Conservation (phyloP, 2,329 filamentous ascomycete genomes). For the Alternaria gansuensis region DNA sequence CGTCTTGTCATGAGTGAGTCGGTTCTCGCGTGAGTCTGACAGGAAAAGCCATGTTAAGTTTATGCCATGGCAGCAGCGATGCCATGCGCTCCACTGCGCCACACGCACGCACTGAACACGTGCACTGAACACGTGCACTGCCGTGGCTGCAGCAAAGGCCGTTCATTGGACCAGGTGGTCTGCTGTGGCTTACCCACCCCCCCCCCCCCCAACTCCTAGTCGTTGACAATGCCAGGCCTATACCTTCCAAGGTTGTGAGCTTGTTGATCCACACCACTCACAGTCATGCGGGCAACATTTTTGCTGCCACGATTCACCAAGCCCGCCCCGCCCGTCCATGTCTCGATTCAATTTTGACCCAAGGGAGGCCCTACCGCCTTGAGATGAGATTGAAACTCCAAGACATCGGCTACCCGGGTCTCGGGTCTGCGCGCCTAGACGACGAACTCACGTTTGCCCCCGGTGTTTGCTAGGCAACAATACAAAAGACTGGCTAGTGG, state of each 20-base stretch:
- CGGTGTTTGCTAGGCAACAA: constrained; percentile 12
- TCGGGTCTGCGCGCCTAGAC: constrained; percentile 4
- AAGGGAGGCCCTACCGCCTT: constrained; percentile 11
- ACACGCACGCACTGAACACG: not conserved
- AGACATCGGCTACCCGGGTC: constrained; percentile 12
- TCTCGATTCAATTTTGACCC: not conserved
- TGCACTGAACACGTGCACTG: constrained; percentile 3
- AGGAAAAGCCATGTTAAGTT: not conserved
- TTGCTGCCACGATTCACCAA: constrained; percentile 7
- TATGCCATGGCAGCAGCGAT: not conserved
- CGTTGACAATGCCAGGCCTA: not conserved
- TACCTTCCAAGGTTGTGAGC: not conserved
- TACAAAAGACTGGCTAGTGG: constrained; percentile 5
- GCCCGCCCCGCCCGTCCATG: constrained; percentile 3
- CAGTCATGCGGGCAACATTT: not conserved
- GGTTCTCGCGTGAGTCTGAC: constrained; percentile 2
- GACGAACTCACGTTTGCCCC: constrained; percentile 11
- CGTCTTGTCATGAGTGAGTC: constrained; percentile 9
- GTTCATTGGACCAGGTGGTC: not conserved
- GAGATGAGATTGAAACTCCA: constrained; percentile 10
- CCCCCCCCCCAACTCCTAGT: not conserved
- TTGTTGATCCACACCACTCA: not conserved
- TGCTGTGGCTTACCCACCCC: not conserved
- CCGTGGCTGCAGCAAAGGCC: constrained; percentile 1
- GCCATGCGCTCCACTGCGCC: constrained; percentile 3